Evolutionary conservation across 352 stramenopile species (phyloP).

Genomic region (Poterioochromonas sp.): DNA sequence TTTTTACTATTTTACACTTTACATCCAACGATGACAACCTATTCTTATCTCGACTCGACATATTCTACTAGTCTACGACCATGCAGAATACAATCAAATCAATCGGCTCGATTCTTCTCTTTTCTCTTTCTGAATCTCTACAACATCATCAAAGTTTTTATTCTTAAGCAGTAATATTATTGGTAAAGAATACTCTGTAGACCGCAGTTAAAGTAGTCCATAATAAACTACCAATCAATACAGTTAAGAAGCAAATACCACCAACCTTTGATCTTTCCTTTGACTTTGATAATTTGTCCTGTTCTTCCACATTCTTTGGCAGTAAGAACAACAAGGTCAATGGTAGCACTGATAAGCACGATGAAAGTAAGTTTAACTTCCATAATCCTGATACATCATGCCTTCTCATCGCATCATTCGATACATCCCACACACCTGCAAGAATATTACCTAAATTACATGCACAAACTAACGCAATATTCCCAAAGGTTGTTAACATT

Average conservation of each 20-base stretch:
- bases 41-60: too few relatives aligned
- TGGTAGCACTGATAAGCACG: conserved; percentile 39
- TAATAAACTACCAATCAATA: conserved; percentile 37
- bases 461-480: conserved; percentile 43
- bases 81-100: too few relatives aligned
- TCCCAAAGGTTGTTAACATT: conserved; percentile 52
- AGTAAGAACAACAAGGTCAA: conserved; percentile 42
- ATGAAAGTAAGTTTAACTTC: conserved; percentile 45
- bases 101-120: too few relatives aligned
- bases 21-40: too few relatives aligned
- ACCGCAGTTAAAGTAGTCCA: conserved; percentile 39
- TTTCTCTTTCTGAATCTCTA: too few relatives aligned
- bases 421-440: conserved; percentile 42
- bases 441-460: conserved; percentile 47
- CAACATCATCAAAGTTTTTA: too few relatives aligned
- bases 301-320: conserved; percentile 40
- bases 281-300: conserved; percentile 42
- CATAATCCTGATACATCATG: conserved; percentile 43
- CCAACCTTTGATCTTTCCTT: conserved; percentile 30
- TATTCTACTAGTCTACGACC: too few relatives aligned
- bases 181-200: too few relatives aligned
- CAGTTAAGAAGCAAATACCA: conserved; percentile 41
- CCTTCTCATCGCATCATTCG: conserved; percentile 37
- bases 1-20: too few relatives aligned
- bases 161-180: too few relatives aligned